Percentiles rank a stretch among this genome's conserved stretches.
Evolutionary conservation across 768 basidiomycete genomes (phyloP).

Genomic region (Lactifluus subvellereus): DNA sequence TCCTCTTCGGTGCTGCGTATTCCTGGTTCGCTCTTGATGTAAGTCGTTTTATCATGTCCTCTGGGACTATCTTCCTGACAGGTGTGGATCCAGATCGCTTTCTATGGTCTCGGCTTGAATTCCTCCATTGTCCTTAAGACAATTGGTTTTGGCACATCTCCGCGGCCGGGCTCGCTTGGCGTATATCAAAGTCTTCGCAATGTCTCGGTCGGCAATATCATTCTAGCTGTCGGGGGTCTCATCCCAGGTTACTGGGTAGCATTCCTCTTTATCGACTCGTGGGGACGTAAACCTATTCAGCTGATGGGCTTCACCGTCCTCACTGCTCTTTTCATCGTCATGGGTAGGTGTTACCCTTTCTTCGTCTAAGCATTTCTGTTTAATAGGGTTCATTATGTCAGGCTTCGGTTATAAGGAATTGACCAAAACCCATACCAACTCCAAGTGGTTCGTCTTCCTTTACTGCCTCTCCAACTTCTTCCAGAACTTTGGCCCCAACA

Average conservation of each 20-base stretch:
- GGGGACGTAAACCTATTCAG: slow-evolving; percentile 82
- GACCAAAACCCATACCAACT: slow-evolving; percentile 37
- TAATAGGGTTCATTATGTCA: slow-evolving; percentile 25
- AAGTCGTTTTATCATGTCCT: slow-evolving; percentile 34
- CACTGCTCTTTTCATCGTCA: slow-evolving; percentile 57
- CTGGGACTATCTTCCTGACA: neutral
- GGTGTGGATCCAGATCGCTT: slow-evolving; percentile 53
- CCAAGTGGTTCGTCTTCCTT: slow-evolving; percentile 68
- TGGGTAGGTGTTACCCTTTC: slow-evolving; percentile 44
- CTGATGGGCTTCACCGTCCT: slow-evolving; percentile 69
- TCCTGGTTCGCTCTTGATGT: slow-evolving; percentile 89
- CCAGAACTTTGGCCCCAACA: slow-evolving; percentile 84
- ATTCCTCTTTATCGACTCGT: slow-evolving; percentile 62
- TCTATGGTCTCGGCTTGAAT: slow-evolving; percentile 86
- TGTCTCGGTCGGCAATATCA: slow-evolving; percentile 66
- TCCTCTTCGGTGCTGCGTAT: slow-evolving; percentile 71
- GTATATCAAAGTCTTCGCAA: slow-evolving; percentile 55
- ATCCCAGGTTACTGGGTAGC: slow-evolving; percentile 74
- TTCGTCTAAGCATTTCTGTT: neutral
- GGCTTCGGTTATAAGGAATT: slow-evolving; percentile 64
- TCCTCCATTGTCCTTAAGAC: slow-evolving; percentile 66
- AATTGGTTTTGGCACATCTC: slow-evolving; percentile 63
- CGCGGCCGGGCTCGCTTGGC: slow-evolving; percentile 30
- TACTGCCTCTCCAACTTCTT: slow-evolving; percentile 88
- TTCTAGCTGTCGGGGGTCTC: slow-evolving; percentile 70